Evolutionary conservation across 345 rosid species (phyloP), one percentile per base, ranked within the genome.

Genomic region (Odontarrhena argentea): DNA sequence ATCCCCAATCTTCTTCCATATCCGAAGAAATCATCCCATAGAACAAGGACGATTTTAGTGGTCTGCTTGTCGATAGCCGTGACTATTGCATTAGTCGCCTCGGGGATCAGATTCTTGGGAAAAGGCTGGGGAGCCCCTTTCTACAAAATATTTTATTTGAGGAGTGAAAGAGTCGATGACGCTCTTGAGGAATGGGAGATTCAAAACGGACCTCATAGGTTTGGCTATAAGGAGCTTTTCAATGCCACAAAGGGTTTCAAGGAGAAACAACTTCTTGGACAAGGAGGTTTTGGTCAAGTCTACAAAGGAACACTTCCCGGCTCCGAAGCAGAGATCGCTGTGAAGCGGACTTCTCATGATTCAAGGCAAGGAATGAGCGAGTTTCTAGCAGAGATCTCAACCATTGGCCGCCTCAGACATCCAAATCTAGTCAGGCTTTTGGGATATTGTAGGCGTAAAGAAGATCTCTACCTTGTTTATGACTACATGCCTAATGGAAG

Each of bases 271-370:
- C 55, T 84, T 36, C 56, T 84, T 2, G 86, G 88, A 0, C 60
- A 28, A 11, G 84, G 88, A 8, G 88, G 84, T 6, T 84, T 82
- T 68, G 84, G 86, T 7, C 65, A 73, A 15, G 84, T 84, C 52
- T 84, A 71, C 9, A 82, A 36, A 77, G 88, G 95, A 3, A 67
- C 46, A 0, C 67, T 87, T 15, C 76, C 80, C 0, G 75, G 8
- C 3, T 56, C 84, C 0, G 67, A 70, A 36, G 15, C 59, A 6
- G 63, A 81, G 26, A 64, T 87, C 44, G 87, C 84, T 6, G 86
- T 84, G 18, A 85, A 85, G 47, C 79, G 70, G 7, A 46, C 84
- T 12, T 78, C 72, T 13, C 85, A 85, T 42, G 65, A 76, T 53
- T 78, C 85, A 3, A 59, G 71, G 10, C 82, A 82, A 48, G 85